Conservation (phyloP, 2,329 filamentous ascomycete genomes). For the Coniochaeta sp. region DNA sequence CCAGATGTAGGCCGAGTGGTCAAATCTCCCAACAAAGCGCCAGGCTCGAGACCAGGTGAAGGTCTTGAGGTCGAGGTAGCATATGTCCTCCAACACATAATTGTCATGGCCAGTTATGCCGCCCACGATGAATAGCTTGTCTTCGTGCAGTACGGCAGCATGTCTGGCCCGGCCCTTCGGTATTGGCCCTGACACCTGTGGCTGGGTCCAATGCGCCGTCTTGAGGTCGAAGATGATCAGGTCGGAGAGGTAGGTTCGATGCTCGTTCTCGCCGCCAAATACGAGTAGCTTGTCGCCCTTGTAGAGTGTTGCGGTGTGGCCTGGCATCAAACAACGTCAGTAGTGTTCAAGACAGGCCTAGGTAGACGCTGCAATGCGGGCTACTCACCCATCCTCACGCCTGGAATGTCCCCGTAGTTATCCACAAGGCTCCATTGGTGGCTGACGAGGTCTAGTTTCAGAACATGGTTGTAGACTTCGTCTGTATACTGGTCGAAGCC, state of each 20-base stretch:
- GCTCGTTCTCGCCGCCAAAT: conserved; percentile 97
- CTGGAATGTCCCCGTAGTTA: conserved; percentile 97
- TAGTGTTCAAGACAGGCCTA: too few relatives aligned
- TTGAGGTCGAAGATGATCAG: conserved; percentile 94
- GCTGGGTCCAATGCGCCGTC: conserved; percentile 92
- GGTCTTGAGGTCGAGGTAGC: conserved; percentile 92
- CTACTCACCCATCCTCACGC: conserved; percentile 82
- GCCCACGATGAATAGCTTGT: conserved; percentile 92
- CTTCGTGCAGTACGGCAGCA: conserved; percentile 88
- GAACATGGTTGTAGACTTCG: conserved; percentile 97
- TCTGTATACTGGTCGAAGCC: conserved; percentile 99
- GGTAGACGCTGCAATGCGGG: conserved; percentile 8
- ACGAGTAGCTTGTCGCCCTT: conserved; percentile 92
- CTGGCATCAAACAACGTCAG: conserved; percentile 35
- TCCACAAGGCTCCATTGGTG: conserved; percentile 94
- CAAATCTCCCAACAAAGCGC: conserved; percentile 91
- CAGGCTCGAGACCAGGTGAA: conserved; percentile 96
- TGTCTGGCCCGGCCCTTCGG: conserved; percentile 89
- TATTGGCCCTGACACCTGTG: conserved; percentile 73
- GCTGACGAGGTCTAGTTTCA: conserved; percentile 78
- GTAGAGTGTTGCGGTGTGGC: conserved; percentile 91
- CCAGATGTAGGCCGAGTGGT: conserved; percentile 93
- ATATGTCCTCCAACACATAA: conserved; percentile 89
- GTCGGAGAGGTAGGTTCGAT: conserved; percentile 90
- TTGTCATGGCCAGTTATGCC: conserved; percentile 93